These are phyloP conservation scores for Arthrinium phaeospermum DNA, from an alignment of 2,329 filamentous ascomycete species.

Conservation along the genomic window DNA sequence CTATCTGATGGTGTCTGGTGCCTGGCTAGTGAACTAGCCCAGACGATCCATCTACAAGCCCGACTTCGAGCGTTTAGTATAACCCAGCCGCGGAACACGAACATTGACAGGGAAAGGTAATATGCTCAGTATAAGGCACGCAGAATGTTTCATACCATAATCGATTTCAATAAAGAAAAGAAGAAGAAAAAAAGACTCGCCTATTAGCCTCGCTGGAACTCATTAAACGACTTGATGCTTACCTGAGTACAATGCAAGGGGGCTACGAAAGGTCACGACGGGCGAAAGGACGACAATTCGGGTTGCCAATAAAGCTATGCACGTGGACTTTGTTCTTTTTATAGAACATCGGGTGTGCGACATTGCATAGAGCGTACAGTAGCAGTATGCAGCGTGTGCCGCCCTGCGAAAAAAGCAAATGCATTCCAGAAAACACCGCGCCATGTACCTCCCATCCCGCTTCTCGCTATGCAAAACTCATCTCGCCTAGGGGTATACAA, in stretches of 20 bases:
- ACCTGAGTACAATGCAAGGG: background rate
- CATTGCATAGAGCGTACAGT: background rate
- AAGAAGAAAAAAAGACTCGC: background rate
- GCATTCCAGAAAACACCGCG: background rate
- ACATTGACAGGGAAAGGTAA: background rate
- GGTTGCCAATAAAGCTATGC: conserved; percentile 16
- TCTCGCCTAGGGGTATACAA: conserved; percentile 5
- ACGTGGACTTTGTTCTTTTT: conserved; percentile 19
- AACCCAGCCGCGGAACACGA: background rate
- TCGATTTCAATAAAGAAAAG: background rate
- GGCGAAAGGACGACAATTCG: background rate
- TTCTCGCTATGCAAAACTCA: background rate
- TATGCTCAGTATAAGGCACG: background rate
- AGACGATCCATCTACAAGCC: conserved; percentile 2
- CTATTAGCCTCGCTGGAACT: background rate
- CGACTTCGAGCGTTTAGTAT: background rate
- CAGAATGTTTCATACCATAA: background rate
- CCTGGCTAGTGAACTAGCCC: conserved; percentile 4
- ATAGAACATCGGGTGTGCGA: background rate
- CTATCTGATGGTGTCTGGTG: background rate
- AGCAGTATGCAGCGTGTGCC: background rate
- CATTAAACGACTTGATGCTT: background rate
- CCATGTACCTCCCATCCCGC: background rate
- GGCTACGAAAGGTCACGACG: background rate
- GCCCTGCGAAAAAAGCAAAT: background rate